Conservation (phyloP, 352 stramenopile genomes). For the Globisporangium canariense region DNA sequence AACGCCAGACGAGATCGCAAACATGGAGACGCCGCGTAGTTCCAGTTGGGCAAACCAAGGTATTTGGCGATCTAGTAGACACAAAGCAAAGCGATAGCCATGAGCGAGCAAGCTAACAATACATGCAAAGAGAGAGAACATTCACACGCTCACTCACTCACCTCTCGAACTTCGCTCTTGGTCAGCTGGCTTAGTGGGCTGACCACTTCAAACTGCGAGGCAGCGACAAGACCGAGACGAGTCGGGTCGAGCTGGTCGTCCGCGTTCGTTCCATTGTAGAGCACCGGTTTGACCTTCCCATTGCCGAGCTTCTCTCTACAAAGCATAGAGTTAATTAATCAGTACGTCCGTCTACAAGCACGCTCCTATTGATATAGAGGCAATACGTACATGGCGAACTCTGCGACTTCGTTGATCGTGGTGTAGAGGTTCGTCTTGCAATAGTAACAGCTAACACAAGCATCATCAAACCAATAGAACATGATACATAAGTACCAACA, state of each 20-base stretch:
- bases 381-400: conserved; percentile 36
- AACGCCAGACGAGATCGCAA: conserved; percentile 93
- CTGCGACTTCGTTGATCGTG: conserved; percentile 86
- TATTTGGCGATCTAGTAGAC: conserved; percentile 67
- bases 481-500: neutral
- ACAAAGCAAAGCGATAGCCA: neutral
- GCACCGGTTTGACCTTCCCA: conserved; percentile 22
- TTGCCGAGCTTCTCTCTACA: conserved; percentile 21
- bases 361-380: neutral
- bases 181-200: conserved; percentile 89
- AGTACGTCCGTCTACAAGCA: neutral
- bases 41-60: conserved; percentile 94
- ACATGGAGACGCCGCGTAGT: conserved; percentile 94
- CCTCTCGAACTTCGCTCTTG: conserved; percentile 87
- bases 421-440: conserved; percentile 98
- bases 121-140: neutral
- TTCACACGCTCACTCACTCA: conserved; percentile 11
- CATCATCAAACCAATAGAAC: neutral
- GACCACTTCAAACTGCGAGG: conserved; percentile 90
- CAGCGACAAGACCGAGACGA: conserved; percentile 85
- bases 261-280: conserved; percentile 98
- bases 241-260: conserved; percentile 94
- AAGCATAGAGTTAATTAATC: neutral
- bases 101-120: neutral
- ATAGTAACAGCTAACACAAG: conserved; percentile 87